phyloP scores from a whole-genome alignment of 495 filamentous ascomycete genomes.

The Entonaema liquescens region DNA sequence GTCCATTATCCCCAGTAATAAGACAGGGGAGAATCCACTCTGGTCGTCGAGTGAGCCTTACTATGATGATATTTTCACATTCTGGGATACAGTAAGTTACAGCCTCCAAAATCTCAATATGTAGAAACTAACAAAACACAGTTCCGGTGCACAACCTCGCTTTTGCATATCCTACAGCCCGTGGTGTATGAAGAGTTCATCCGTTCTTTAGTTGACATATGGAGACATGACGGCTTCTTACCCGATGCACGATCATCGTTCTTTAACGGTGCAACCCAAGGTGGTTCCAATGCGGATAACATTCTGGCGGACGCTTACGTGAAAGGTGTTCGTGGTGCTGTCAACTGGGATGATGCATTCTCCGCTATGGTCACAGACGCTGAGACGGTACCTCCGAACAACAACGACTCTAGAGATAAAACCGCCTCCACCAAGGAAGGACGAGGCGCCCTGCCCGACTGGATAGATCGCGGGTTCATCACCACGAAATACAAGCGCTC shows the following conservation, averaged over 20 bases:
- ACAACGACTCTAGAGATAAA: constrained; percentile 66
- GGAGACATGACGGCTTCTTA: constrained; percentile 70
- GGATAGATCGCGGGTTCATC: constrained; percentile 70
- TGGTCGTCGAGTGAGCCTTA: constrained; percentile 74
- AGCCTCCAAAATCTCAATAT: background rate
- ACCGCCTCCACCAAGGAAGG: constrained; percentile 75
- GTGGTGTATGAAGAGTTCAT: constrained; percentile 70
- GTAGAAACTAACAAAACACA: constrained; percentile 16
- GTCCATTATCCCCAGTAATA: constrained; percentile 74
- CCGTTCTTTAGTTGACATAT: constrained; percentile 76
- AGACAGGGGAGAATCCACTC: constrained; percentile 74
- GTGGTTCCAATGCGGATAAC: constrained; percentile 78
- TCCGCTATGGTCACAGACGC: constrained; percentile 75
- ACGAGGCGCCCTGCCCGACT: constrained; percentile 74
- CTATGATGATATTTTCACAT: constrained; percentile 66
- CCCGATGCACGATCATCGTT: constrained; percentile 74
- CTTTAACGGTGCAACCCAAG: constrained; percentile 75
- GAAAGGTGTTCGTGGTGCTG: constrained; percentile 68
- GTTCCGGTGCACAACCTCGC: constrained; percentile 69
- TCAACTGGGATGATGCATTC: constrained; percentile 77
- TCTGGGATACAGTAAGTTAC: constrained; percentile 58
- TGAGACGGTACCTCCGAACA: constrained; percentile 67
- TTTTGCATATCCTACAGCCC: constrained; percentile 73
- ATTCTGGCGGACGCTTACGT: constrained; percentile 79
- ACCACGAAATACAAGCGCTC: constrained; percentile 68